Base-by-base conservation (phyloP, 352 stramenopile species). In the Phytophthora meadii region DNA sequence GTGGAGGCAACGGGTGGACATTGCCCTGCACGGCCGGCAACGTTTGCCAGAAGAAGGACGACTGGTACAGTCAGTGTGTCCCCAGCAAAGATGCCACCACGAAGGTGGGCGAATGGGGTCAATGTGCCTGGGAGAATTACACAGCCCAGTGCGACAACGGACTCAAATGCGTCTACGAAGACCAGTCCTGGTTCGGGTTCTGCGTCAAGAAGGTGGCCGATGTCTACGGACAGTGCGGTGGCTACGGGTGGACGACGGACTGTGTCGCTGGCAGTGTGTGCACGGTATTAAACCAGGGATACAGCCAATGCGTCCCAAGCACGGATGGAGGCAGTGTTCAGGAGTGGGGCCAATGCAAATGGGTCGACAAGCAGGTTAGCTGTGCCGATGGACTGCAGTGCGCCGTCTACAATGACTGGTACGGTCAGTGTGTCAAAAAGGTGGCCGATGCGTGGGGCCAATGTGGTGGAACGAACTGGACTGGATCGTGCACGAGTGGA, bases 281-380 rank as follows among this genome's bases (percentile, higher is more conserved):
- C 27, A 8, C 52, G 2, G 30, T 54, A 15, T 24, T 44, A 39
- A 36, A 37, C 40, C 48, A 66, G 10, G 58, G 17, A 5, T 66
- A 54, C 24, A 41, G 50, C 49, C 58, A 66, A 34, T 66, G 58
- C 48, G 42, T 40, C 9, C 58, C 58, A n/a, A 65, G 57, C 28
- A 37, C 44, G n/a, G 49, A 61, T 48, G 56, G 49, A 39, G 25
- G 47, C 10, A 42, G 27, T 7, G 54, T 58, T 30, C 17, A 54
- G 50, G 42, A 66, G 24, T 74, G 69, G 69, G 53, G 56, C 14
- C 71, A 79, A 48, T 79, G 71, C 54, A 71, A 72, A 28, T 70
- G 58, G 22, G 28, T 58, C 24, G 54, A 52, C 25, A 59, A 63
- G n/a, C 49, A 62, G 15, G 54, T 61, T 8, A 36, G 37, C 6